Base-by-base conservation (phyloP, 2,329 filamentous ascomycete genomes). In the Aplosporella prunicola region DNA sequence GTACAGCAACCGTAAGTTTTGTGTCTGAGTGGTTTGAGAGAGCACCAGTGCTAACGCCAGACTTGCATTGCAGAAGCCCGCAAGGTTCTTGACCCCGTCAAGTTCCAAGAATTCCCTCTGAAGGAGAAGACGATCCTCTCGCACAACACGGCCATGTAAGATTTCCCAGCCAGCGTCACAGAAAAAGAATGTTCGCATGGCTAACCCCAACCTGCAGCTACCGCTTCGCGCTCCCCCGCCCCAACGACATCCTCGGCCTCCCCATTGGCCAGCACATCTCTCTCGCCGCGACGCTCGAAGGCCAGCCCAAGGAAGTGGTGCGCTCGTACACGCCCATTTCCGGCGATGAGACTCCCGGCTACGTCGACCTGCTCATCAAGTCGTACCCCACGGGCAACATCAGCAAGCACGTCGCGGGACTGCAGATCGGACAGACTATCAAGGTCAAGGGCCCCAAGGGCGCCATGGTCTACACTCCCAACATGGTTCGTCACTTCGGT, bases 231-330 rank as follows among this genome's bases (percentile, higher is more conserved):
- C 83, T 98, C 26, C 88, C 88, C 40, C 72, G 72, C 35, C 67
- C 79, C 26, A 80, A 70, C 51, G 76, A 83, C 49, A 86, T 95
- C 60, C 84, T 96, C 54, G 91, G 91, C 56, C 82, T 96, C 28
- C 89, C 91, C 49, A 96, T 96, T 68, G 91, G 91, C 57, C 91
- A 98, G 69, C 91, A 98, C 71, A 95, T 98, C 66, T 95, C 89
- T 45, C 86, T 98, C 57, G 85, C 82, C 49, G 89, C 56, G 17
- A 61, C 52, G 20, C 58, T 67, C 29, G 56, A 55, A 28, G 63
- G 63, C 45, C 62, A 63, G 43, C 59, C 60, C 35, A 60, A 60
- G 34, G 50, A 58, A 47, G 53, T 62, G 41, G 53, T 62, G 15
- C 59, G 60, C 44, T 63, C 60, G 16, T 63, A 63, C 49, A 63